Evolutionary conservation across 805 yeast species (phyloP), one percentile per base, ranked within the genome.

Genomic region (Hanseniaspora thailandica): DNA sequence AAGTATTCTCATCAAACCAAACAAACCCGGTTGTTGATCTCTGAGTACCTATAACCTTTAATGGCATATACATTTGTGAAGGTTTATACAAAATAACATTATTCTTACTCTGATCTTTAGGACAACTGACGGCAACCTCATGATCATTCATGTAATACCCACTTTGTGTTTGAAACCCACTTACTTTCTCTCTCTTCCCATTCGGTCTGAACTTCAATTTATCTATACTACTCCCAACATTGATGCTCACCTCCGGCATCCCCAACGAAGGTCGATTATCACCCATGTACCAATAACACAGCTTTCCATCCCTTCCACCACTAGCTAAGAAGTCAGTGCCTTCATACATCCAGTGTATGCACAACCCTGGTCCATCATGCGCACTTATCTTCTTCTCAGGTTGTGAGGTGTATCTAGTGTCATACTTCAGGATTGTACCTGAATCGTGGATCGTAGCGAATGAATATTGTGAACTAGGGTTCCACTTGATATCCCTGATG

Each of bases 321-420:
- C 96, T 86, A 5, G 82, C 81, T 20, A 93, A 76, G 60, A 82
- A 85, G 57, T 89, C 95, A 35, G 48, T 4, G 10, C 74, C 64
- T 36, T 80, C 81, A 0, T 94, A 95, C 62, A 89, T 96, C 81
- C 95, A 88, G 60, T 86, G 88, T 4, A 93, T 66, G 4, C 94
- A 78, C 17, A 89, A 70, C 0, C 95, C 97, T 2, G 96, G 95
- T 0, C 95, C 95, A 2, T 87, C 77, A 63, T 90, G 97, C 3
- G 96, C 94, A 60, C 83, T 85, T 63, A 93, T 75, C 55, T 82
- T 80, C 49, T 81, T 71, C 60, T 90, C 97, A 47, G 71, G 71
- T 47, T 69, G 71, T 12, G 66, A 60, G 4, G 90, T 81, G 35
- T 76, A 75, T 54, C 97, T 74, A n/a, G 86, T 61, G 67, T 93